Conservation (phyloP, 108 stramenopile species). For the Nannochloropsis granulata region DNA sequence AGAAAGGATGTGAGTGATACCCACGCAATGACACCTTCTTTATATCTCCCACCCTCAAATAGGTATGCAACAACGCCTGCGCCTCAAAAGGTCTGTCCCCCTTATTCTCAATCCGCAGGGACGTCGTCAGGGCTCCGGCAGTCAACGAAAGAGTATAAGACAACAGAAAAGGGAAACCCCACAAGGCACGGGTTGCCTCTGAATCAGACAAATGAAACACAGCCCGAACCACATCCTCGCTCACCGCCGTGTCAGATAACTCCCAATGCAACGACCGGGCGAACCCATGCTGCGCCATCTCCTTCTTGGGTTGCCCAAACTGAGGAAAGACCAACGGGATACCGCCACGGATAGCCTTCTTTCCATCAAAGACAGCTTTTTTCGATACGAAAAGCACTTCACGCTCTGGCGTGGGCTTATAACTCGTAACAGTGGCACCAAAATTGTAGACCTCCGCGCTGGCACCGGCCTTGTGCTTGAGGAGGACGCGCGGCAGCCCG, state of each 20-base stretch:
- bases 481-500: not conserved
- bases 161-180: constrained; percentile 12
- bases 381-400: constrained; percentile 28
- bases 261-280: constrained; percentile 29
- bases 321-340: constrained; percentile 37
- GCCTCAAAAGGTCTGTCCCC: constrained; percentile 27
- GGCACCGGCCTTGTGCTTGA: constrained; percentile 1
- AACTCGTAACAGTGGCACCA: constrained; percentile 21
- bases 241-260: not conserved
- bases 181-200: not conserved
- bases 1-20: constrained; percentile 21
- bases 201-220: not conserved
- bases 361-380: constrained; percentile 26
- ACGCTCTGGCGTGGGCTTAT: constrained; percentile 4
- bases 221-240: not conserved
- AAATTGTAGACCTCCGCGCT: constrained; percentile 13
- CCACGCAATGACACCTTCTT: constrained; percentile 11
- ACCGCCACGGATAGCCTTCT: constrained; percentile 35
- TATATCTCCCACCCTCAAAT: constrained; percentile 30
- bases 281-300: constrained; percentile 41
- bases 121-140: constrained; percentile 11
- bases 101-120: constrained; percentile 22
- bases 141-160: constrained; percentile 29
- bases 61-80: constrained; percentile 42
- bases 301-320: constrained; percentile 36